Evolutionary conservation across 306 rosid species (phyloP), one percentile per base, ranked within the genome.

Genomic region (Vigna mungo): DNA sequence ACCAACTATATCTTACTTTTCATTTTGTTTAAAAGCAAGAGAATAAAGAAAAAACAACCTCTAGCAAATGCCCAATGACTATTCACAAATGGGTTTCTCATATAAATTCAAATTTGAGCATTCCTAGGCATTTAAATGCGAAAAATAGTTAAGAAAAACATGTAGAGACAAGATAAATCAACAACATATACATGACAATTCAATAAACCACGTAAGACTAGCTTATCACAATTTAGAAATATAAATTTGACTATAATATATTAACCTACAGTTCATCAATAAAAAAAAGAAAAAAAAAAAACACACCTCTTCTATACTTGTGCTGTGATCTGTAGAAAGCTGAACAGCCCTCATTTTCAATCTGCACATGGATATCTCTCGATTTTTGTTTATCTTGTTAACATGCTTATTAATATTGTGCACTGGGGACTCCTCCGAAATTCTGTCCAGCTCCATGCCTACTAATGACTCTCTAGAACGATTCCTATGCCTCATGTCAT

Each of bases 261-360:
- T 48, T 27, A 55, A 70, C 2, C 17, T 48, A 78, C 16, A 51
- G 68, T 56, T 83, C 71, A 68, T 8, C 68, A 67, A 30, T 56
- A 13, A 17, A 58, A 41, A 47, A 72, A 41, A n/a, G n/a, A n/a
- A n/a, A 63, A n/a, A 52, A 58, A 55, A 65, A 21, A 55, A 62
- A 66, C 78, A 37, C 54, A 89, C 93, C 90, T 89, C 88, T 54
- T 89, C 90, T 69, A 81, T 76, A 74, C 81, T 34, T 7, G 93
- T 83, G 78, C 93, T 81, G 87, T 89, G 93, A 63, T 89, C 93
- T 17, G 87, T 85, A 76, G 90, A 89, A 81, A 89, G 93, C 86
- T 87, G 93, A 78, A 89, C 77, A 64, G 93, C 93, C 79, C 84
- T 85, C 93, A 89, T 87, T 79, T 85, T 89, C 66, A 89, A 66